Conservation (phyloP, 345 rosid species). For the Cochlearia excelsa region DNA sequence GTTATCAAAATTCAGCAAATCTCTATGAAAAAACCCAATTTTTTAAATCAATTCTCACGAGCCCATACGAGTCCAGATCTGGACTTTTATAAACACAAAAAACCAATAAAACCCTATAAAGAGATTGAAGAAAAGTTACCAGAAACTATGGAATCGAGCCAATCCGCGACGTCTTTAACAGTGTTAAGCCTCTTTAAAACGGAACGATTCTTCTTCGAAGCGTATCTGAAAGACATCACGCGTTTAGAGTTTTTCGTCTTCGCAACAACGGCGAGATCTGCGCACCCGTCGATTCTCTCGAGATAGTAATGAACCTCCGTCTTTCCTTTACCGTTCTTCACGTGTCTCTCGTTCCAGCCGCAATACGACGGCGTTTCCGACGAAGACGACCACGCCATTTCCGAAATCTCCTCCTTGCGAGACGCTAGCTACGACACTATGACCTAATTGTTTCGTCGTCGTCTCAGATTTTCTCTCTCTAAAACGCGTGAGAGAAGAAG, state of each 20-base stretch:
- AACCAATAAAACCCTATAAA: not conserved
- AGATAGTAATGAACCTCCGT: constrained; percentile 61
- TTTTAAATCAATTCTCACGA: too few species aligned
- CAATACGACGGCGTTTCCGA: constrained; percentile 42
- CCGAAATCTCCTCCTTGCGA: not conserved
- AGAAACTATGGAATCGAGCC: constrained; percentile 65
- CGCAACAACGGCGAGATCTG: constrained; percentile 72
- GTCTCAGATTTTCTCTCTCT: not conserved
- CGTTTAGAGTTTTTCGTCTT: constrained; percentile 53
- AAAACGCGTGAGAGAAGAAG: not conserved
- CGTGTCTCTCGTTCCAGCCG: constrained; percentile 69
- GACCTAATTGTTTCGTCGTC: constrained; percentile 10
- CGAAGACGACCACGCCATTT: constrained; percentile 38
- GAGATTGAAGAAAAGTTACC: constrained; percentile 40
- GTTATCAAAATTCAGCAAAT: too few species aligned
- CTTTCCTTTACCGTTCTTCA: constrained; percentile 49
- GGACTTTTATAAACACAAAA: not conserved
- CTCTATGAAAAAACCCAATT: too few species aligned
- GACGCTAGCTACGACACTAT: not conserved
- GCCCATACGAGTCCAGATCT: constrained; percentile 17
- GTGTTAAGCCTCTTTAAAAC: constrained; percentile 46
- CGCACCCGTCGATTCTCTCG: constrained; percentile 51
- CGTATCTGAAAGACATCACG: constrained; percentile 47
- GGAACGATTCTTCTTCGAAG: constrained; percentile 38
- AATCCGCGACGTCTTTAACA: constrained; percentile 52